Base-by-base conservation (phyloP, 1,139 yeast genomes). In the Saccharomyces hybrid region DNA sequence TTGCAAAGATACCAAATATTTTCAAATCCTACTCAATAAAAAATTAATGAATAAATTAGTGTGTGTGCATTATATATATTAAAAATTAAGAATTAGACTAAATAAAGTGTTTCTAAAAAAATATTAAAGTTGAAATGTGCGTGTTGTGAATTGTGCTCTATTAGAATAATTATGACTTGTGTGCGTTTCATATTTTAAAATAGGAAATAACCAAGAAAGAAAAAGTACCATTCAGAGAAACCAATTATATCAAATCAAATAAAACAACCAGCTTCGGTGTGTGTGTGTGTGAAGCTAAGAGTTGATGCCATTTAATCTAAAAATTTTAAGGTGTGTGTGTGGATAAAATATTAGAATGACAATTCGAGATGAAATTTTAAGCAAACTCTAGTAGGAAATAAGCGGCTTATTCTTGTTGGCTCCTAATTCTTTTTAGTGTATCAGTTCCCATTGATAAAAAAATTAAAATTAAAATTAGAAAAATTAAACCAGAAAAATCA, bases 371-470 rank as follows among this genome's bases (percentile, higher is more conserved):
- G 25, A 38, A 38, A 38, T 3, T 11, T 38, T 11, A 7, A 16
- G 44, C 16, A 38, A 16, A 38, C 16, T 38, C 23, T 38, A 38
- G 16, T 38, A 16, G 44, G 44, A 16, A 38, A 16, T 38, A 14
- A 38, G 44, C 44, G 16, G 44, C 19, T 38, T 38, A 16, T 38
- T 16, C 44, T 38, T 16, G 25, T 38, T 38, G 44, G 44, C 16
- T 38, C 25, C 44, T 38, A 38, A 38, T 38, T 38, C 23, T 38
- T 34, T 14, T 38, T 16, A 38, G 44, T 38, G 44, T 38, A 38
- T 38, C 44, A 38, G 44, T 38, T 38, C 44, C 44, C 44, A 38
- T 38, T 38, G 44, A 38, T 38, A 38, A 38, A 38, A 34, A 38
- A 38, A 38, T 38, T 38, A 38, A 38, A 16, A 38, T 38, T 38